Percentiles rank a stretch among this genome's conserved stretches.
These are phyloP conservation scores for Skeletonema tropicum DNA, from an alignment of 108 stramenopile genomes.

Conservation along the genomic window DNA sequence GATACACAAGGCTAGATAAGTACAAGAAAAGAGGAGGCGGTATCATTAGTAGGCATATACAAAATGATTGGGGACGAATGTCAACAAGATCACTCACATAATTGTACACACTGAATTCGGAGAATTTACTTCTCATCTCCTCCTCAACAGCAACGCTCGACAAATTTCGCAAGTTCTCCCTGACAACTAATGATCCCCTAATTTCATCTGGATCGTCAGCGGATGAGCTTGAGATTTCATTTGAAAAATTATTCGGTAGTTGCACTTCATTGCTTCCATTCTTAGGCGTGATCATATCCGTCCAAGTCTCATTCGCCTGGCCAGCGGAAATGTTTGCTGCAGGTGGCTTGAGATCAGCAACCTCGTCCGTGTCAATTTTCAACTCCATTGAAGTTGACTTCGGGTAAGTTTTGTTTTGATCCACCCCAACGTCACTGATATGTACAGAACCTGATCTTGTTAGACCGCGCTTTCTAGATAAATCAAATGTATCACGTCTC, in stretches of 20 bases:
- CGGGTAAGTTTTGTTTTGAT: background rate
- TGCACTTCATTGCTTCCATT: slow-evolving; percentile 3
- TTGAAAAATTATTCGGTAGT: background rate
- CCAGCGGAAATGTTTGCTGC: background rate
- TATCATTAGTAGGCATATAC: background rate
- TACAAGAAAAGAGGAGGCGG: too few species aligned
- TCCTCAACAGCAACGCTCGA: slow-evolving; percentile 21
- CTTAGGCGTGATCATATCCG: slow-evolving; percentile 11
- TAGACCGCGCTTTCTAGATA: slow-evolving; percentile 25
- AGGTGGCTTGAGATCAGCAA: background rate
- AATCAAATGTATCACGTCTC: slow-evolving; percentile 41
- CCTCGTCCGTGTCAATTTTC: background rate
- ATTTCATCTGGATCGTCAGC: background rate
- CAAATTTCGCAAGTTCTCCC: slow-evolving; percentile 11
- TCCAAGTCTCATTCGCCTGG: background rate
- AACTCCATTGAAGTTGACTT: background rate
- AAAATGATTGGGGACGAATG: too few species aligned
- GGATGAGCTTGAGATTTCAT: slow-evolving; percentile 1
- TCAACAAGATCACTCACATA: slow-evolving; percentile 17
- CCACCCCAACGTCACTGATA: background rate
- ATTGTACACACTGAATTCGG: slow-evolving; percentile 33
- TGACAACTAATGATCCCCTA: background rate
- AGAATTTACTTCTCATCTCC: slow-evolving; percentile 25
- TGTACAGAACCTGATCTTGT: background rate
- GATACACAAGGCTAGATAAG: slow-evolving; percentile 43